Percentiles rank a stretch among this genome's conserved stretches.
Conservation (phyloP, 306 rosid genomes). For the Cicer arietinum region DNA sequence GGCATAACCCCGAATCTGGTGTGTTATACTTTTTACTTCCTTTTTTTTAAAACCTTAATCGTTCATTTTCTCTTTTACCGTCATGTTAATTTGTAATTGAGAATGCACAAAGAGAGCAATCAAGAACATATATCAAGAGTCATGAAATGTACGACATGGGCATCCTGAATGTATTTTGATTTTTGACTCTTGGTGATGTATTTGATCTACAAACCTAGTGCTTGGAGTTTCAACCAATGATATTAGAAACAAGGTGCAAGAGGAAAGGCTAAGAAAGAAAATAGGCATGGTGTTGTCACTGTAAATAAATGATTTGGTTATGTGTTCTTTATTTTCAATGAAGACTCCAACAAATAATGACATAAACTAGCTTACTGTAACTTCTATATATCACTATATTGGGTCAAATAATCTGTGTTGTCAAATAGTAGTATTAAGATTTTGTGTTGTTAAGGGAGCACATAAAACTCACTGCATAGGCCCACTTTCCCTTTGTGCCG, state of each 20-base stretch:
- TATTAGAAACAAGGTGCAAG: conserved; percentile 24
- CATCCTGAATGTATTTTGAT: conserved; percentile 31
- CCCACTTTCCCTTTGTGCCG: neutral
- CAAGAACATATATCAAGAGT: neutral
- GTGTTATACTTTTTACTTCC: neutral
- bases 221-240: conserved; percentile 4
- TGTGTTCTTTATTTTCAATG: conserved; percentile 9
- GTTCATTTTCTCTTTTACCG: conserved; percentile 4
- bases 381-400: conserved; percentile 11
- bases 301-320: conserved; percentile 27
- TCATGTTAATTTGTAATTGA: conserved; percentile 12
- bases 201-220: neutral
- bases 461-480: neutral
- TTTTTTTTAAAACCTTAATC: neutral
- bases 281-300: neutral
- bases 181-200: conserved; percentile 29
- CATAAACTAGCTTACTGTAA: conserved; percentile 8
- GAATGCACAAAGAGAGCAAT: neutral
- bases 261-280: conserved; percentile 19
- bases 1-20: conserved; percentile 98
- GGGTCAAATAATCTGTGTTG: neutral
- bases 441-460: conserved; percentile 12
- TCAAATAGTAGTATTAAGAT: conserved; percentile 11
- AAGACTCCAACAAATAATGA: conserved; percentile 15
- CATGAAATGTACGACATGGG: neutral